A percentile compares a stretch with the other conserved stretches of the same genome.
phyloP scores from a whole-genome alignment of 352 stramenopile species.

The Peronospora tabacina region DNA sequence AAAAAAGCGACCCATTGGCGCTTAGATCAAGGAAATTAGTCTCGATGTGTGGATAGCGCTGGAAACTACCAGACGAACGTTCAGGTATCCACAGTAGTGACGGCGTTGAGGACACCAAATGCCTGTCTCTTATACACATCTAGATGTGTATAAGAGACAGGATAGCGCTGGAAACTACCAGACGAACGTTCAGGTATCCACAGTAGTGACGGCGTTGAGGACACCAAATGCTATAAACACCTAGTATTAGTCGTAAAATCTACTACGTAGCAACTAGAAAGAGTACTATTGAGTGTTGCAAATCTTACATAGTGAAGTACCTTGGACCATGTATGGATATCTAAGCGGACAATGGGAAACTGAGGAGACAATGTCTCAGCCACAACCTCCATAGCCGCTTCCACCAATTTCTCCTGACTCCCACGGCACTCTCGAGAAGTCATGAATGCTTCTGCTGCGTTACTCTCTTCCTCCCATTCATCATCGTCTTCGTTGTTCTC shows the following conservation, averaged over 20 bases:
- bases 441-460: background rate
- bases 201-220: constrained; percentile 39
- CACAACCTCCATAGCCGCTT: constrained; percentile 12
- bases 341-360: constrained; percentile 25
- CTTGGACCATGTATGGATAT: constrained; percentile 17
- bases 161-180: constrained; percentile 46
- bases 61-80: constrained; percentile 35
- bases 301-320: constrained; percentile 32
- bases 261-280: too few species aligned
- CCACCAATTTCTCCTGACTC: constrained; percentile 18
- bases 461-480: background rate
- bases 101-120: constrained; percentile 37
- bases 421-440: constrained; percentile 5
- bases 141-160: too few species aligned
- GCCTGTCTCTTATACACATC: too few species aligned
- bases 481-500: constrained; percentile 8
- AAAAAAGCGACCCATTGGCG: constrained; percentile 14
- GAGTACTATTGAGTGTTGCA: background rate
- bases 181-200: constrained; percentile 42
- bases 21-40: constrained; percentile 57
- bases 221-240: constrained; percentile 9
- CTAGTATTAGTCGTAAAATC: background rate
- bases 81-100: constrained; percentile 51
- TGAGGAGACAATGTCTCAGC: constrained; percentile 17
- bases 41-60: constrained; percentile 45